These are phyloP conservation scores for Mycena crocata DNA, from an alignment of 768 basidiomycete genomes.

Conservation along the genomic window DNA sequence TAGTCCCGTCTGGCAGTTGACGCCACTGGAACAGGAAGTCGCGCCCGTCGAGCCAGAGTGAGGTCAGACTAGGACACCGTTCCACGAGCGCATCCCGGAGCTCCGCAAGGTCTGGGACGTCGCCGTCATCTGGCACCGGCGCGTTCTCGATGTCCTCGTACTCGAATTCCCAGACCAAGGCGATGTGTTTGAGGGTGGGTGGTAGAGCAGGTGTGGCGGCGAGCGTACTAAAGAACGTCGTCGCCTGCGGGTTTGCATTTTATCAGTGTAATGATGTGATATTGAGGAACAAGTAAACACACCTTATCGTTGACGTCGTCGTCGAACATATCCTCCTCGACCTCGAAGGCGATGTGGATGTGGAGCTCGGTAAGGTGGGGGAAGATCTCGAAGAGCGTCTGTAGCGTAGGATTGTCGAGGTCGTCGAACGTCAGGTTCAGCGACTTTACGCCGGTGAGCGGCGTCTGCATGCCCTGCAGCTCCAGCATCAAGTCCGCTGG, in stretches of 20 bases:
- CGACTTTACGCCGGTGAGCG: neutral
- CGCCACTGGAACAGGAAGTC: constrained; percentile 5
- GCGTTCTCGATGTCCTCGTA: neutral
- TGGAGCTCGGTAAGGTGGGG: neutral
- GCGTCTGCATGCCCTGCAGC: neutral
- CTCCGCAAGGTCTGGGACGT: neutral
- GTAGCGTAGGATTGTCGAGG: neutral
- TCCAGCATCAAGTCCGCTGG: neutral
- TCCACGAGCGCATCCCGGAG: neutral
- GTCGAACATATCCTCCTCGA: neutral
- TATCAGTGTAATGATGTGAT: neutral
- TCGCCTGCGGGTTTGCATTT: neutral
- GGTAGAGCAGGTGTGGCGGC: neutral
- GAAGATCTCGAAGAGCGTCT: neutral
- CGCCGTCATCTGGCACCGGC: neutral
- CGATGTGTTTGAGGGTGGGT: neutral
- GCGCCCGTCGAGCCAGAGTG: neutral
- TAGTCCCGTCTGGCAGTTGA: neutral
- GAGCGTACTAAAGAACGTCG: neutral
- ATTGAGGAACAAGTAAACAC: neutral
- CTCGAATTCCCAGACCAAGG: neutral
- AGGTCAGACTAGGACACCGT: neutral
- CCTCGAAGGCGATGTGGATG: neutral
- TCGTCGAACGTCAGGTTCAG: neutral
- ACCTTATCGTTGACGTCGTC: neutral